Base-by-base conservation (phyloP, 768 basidiomycete genomes). In the Tephrocybe sp. region DNA sequence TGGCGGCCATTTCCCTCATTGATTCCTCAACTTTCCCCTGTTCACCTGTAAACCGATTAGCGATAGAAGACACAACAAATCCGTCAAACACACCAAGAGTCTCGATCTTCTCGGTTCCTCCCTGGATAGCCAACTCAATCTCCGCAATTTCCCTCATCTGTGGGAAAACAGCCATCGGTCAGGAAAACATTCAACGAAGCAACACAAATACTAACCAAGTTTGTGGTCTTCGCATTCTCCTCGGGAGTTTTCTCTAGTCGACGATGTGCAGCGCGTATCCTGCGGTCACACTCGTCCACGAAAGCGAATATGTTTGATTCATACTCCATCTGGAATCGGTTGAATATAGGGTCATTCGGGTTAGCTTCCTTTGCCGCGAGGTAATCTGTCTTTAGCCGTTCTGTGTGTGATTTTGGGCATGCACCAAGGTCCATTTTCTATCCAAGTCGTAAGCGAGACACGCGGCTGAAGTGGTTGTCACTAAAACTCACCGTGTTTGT, bases 361-460 rank as follows among this genome's bases (percentile, higher is more conserved):
- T 78, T 83, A 20, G 81, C 80, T 61, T 90, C 88, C 49, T 82
- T 84, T 33, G 88, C 90, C 17, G 85, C 84, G 51, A 88, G 68
- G 71, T 88, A 99, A 59, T 97, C 93, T 12, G 86, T 88, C 70
- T 95, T 94, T 58, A 98, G 78, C 45, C 93, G 85, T 61, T 96
- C 94, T 5, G 91, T 93, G 68, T 99, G 97, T 23, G 93, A 90
- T 67, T 96, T 95, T 4, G 97, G 93, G 68, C 97, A 99, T 41
- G 93, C 90, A 21, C 97, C 97, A 17, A 99, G 77, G 71, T 99
- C 97, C 96, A 98, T 99, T 96, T 97, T 98, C 96, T 96, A 66
- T 12, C 49, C 14, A 46, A 18, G 38, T 17, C 36, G 51, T 45
- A 41, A 54, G 18, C 12, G 25, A 14, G 36, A 45, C 25, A 52